Evolutionary conservation across 257 asterid genomes (phyloP).

Genomic region (Coffea eugenioides): DNA sequence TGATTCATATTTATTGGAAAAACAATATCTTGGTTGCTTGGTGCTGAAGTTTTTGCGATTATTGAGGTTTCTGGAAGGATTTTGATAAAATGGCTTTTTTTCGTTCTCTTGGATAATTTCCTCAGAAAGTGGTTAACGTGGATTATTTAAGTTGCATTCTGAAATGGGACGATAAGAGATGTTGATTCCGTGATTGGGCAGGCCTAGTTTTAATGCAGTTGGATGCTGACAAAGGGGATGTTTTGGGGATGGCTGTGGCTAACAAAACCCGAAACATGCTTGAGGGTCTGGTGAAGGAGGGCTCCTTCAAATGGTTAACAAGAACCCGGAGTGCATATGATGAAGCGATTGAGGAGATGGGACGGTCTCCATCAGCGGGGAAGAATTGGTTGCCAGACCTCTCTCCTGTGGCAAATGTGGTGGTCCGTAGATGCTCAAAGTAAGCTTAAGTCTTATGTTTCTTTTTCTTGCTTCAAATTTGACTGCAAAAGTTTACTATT

Average conservation of each 20-base stretch:
- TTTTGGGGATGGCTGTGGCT: slow-evolving; percentile 48
- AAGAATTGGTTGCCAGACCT: slow-evolving; percentile 72
- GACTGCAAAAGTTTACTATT: background rate
- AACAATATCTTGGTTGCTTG: background rate
- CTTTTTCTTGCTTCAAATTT: slow-evolving; percentile 6
- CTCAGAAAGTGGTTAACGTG: background rate
- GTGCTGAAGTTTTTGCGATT: background rate
- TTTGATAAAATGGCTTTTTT: background rate
- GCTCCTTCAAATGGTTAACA: slow-evolving; percentile 85
- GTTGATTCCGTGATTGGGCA: slow-evolving; percentile 5
- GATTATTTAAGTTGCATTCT: background rate
- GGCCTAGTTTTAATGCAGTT: background rate
- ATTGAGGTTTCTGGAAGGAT: background rate
- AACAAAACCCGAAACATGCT: slow-evolving; percentile 64
- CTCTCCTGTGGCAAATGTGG: slow-evolving; percentile 72
- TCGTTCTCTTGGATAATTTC: background rate
- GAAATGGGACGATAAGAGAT: background rate
- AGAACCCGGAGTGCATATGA: slow-evolving; percentile 51
- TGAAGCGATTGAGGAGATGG: slow-evolving; percentile 75
- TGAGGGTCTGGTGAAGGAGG: slow-evolving; percentile 80
- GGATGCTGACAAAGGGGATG: slow-evolving; percentile 17
- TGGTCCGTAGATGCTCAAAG: slow-evolving; percentile 91
- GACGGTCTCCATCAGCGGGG: slow-evolving; percentile 59
- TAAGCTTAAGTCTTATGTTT: slow-evolving; percentile 33
- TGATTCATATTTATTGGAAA: background rate